A percentile compares a stretch with the other conserved stretches of the same genome.
phyloP scores from a whole-genome alignment of 2,329 filamentous ascomycete species.

The Cyphellophora europaea region DNA sequence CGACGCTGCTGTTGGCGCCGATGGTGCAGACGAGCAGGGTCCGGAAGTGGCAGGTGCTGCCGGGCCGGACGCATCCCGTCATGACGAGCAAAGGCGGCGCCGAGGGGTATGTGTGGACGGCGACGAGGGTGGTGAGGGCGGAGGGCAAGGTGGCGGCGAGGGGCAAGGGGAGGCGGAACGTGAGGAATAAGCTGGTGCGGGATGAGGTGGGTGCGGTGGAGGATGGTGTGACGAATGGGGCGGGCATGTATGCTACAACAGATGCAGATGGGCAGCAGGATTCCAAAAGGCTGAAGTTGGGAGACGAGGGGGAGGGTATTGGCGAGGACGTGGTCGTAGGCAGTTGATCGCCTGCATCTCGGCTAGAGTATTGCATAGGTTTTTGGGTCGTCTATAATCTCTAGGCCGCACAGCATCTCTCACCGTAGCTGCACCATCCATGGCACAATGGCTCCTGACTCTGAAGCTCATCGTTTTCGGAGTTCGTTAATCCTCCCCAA shows the following conservation, averaged over 20 bases:
- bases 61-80: conserved; percentile 81
- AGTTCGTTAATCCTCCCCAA: too few species aligned
- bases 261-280: too few species aligned
- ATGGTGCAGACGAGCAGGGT: conserved; percentile 72
- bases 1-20: conserved; percentile 69
- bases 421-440: too few species aligned
- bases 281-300: too few species aligned
- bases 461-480: too few species aligned
- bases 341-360: too few species aligned
- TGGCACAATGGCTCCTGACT: too few species aligned
- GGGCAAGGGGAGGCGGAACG: conserved; percentile 53
- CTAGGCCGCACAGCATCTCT: too few species aligned
- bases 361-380: too few species aligned
- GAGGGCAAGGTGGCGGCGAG: conserved; percentile 69
- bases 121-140: conserved; percentile 67
- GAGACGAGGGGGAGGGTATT: too few species aligned
- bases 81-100: conserved; percentile 85
- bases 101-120: conserved; percentile 86
- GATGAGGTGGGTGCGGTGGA: conserved; percentile 1
- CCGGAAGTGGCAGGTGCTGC: conserved; percentile 80
- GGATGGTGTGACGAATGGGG: background rate
- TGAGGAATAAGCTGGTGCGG: conserved; percentile 38
- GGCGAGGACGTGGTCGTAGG: too few species aligned
- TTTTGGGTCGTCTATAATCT: too few species aligned
- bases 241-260: background rate